Evolutionary conservation across 805 yeast genomes (phyloP), one percentile per base, ranked within the genome.

Genomic region (Cyberlindnera maritima): DNA sequence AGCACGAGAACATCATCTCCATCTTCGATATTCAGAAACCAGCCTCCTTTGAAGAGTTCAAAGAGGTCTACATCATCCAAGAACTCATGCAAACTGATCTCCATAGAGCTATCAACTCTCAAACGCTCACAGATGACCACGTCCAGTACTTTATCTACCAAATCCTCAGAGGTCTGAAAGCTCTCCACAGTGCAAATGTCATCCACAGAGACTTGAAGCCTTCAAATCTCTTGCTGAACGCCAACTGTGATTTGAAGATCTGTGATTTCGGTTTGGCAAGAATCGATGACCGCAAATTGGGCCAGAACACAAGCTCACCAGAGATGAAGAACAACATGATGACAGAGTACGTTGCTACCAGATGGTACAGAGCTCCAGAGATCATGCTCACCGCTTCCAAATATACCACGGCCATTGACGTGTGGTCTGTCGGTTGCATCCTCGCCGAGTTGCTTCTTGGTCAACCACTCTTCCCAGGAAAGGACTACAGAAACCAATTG

Each of bases 321-420:
- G 78, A 49, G 71, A 71, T 46, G 83, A 83, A 58, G 83, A 81
- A 61, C 77, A 80, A 88, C 5, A 83, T 82, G 64, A 85, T 92
- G 96, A 92, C 98, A 2, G 98, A 92, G 66, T 92, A 92, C 63
- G 98, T 92, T 37, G 98, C 98, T 10, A 92, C 98, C 3, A 74
- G 98, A 55, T 92, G 98, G 97, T 92, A 92, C 66, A 75, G 98
- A 47, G 98, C 98, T 0, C 98, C 98, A 0, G 98, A 92, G 60
- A 90, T 92, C 63, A 92, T 92, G 98, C 75, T 92, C 41, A 89
- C 96, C 13, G 89, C 91, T 59, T 92, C 90, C 53, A 88, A 86
- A 59, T 92, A 92, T 69, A 87, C 97, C 21, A 87, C 92, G 33
- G 97, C 97, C 31, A 92, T 92, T 60, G 98, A 92, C 67, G 81